Evolutionary conservation across 2,329 filamentous ascomycete genomes (phyloP).

Genomic region (Pseudopyricularia cyperi): DNA sequence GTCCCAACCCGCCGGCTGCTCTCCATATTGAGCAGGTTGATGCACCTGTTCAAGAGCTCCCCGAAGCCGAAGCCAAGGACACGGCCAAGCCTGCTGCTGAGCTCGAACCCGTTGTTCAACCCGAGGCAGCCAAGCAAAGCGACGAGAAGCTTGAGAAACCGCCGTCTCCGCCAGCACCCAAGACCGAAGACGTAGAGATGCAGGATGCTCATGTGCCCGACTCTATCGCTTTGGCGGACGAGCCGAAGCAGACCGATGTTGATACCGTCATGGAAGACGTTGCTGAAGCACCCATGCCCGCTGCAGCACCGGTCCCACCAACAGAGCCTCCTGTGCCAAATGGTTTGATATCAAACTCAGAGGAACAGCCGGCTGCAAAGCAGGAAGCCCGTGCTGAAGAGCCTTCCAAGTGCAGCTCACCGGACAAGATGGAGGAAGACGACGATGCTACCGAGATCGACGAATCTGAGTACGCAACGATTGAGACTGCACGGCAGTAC

Average conservation of each 20-base stretch:
- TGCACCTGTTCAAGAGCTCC: neutral
- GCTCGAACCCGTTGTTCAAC: neutral
- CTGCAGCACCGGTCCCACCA: neutral
- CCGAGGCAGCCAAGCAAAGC: neutral
- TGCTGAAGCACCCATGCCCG: neutral
- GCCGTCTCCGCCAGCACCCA: conserved; percentile 1
- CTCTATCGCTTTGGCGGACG: conserved; percentile 10
- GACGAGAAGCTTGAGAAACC: neutral
- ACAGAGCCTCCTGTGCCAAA: conserved; percentile 3
- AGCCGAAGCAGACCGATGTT: conserved; percentile 9
- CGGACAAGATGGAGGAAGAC: conserved; percentile 34
- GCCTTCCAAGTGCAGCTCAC: conserved; percentile 23
- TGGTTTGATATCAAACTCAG: conserved; percentile 11
- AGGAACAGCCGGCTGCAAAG: neutral
- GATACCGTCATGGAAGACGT: conserved; percentile 24
- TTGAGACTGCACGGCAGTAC: conserved; percentile 34
- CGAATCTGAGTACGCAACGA: conserved; percentile 34
- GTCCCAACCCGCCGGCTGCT: neutral
- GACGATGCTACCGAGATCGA: conserved; percentile 43
- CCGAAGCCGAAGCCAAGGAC: neutral
- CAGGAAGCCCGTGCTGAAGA: neutral
- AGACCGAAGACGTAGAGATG: conserved; percentile 20
- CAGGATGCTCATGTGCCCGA: conserved; percentile 17
- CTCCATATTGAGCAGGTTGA: neutral
- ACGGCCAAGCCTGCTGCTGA: neutral